phyloP scores from a whole-genome alignment of 163 green algal genomes.

The Scenedesmus sp. region DNA sequence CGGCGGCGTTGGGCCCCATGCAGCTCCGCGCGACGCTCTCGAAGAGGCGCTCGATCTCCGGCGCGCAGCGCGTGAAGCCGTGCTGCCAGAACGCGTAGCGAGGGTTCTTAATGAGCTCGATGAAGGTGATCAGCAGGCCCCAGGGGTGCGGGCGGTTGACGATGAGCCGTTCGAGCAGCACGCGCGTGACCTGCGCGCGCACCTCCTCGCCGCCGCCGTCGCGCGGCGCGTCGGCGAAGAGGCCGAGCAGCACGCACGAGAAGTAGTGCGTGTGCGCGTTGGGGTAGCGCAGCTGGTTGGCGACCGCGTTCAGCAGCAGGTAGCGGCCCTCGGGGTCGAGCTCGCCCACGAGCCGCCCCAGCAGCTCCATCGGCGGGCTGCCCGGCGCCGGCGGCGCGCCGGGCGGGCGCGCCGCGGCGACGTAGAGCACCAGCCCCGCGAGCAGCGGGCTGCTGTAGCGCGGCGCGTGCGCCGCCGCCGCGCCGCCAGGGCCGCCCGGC shows the following conservation, averaged over 20 bases:
- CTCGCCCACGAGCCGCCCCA: conserved; percentile 65
- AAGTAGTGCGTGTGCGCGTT: conserved; percentile 99
- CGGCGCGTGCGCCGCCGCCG: conserved; percentile 5
- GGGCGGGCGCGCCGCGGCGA: conserved; percentile 66
- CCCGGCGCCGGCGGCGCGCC: conserved; percentile 7
- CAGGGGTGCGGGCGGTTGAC: conserved; percentile 95
- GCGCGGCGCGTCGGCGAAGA: conserved; percentile 86
- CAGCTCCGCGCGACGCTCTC: conserved; percentile 92
- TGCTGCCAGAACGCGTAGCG: conserved; percentile 97
- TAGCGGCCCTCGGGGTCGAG: conserved; percentile 80
- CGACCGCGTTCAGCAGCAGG: conserved; percentile 95
- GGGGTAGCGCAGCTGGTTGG: conserved; percentile 99
- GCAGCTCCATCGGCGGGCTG: conserved; percentile 74
- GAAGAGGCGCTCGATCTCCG: conserved; percentile 98
- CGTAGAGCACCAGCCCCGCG: conserved; percentile 94
- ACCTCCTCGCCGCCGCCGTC: conserved; percentile 61
- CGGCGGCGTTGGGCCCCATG: conserved; percentile 55
- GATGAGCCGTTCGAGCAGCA: conserved; percentile 97
- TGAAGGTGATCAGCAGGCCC: conserved; percentile 99
- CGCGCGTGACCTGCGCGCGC: conserved; percentile 94
- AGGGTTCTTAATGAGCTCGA: conserved; percentile 99
- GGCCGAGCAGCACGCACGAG: conserved; percentile 91
- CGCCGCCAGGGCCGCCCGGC: background rate
- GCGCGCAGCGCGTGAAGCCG: conserved; percentile 92
- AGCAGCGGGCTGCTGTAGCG: conserved; percentile 89